Conservation (phyloP, 495 filamentous ascomycete genomes). For the Cercophora newfieldiana region DNA sequence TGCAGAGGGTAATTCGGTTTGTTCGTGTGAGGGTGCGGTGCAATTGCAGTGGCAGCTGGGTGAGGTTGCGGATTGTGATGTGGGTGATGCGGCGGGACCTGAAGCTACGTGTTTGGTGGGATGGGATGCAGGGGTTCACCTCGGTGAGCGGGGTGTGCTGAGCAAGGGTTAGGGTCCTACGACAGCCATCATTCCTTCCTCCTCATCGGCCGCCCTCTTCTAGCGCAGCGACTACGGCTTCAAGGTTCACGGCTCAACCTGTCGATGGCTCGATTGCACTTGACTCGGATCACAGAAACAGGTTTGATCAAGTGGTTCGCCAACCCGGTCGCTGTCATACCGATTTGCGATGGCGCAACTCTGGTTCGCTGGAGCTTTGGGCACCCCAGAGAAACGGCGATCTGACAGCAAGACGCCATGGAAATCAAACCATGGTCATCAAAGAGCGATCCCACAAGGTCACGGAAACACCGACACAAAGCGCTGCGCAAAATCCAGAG, state of each 20-base stretch:
- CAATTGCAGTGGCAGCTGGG: not conserved
- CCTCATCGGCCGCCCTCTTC: not conserved
- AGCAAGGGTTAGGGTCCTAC: conserved; percentile 8
- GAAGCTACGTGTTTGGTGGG: conserved; percentile 19
- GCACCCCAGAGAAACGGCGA: conserved; percentile 19
- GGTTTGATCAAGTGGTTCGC: too few species aligned
- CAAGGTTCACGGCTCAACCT: too few species aligned
- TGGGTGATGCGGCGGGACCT: conserved; percentile 1
- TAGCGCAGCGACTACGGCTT: too few species aligned
- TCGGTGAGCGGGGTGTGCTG: conserved; percentile 18
- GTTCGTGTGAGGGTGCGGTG: not conserved
- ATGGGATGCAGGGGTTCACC: conserved; percentile 18
- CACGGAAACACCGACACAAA: not conserved
- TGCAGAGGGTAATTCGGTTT: not conserved
- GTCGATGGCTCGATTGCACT: not conserved
- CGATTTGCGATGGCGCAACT: not conserved
- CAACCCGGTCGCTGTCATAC: too few species aligned
- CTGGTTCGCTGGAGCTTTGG: conserved; percentile 11
- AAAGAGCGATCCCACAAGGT: conserved; percentile 18
- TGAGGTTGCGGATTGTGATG: not conserved
- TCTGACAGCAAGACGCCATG: conserved; percentile 16
- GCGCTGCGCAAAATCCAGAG: not conserved
- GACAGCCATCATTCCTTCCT: not conserved
- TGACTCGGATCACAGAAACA: too few species aligned
- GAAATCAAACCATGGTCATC: conserved; percentile 21